Conservation (phyloP, 805 yeast genomes). For the Lipomyces sp. region DNA sequence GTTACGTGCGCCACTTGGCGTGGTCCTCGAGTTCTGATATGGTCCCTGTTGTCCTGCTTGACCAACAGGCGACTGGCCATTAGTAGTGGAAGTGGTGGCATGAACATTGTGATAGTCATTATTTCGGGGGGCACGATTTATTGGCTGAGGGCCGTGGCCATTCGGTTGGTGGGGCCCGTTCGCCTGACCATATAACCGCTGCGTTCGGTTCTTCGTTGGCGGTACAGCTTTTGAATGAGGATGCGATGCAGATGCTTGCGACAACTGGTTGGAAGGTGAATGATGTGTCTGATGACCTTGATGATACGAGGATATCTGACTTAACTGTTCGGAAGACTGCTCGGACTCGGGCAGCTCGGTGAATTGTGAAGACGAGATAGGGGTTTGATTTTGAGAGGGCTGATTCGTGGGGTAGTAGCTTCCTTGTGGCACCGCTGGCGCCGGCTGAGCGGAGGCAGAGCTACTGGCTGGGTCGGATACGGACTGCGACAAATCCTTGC, state of each 20-base stretch:
- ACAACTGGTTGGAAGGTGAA: slow-evolving; percentile 8
- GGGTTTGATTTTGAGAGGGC: slow-evolving; percentile 4
- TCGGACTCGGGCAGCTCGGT: background rate
- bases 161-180: slow-evolving; percentile 16
- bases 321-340: background rate
- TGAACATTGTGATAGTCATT: slow-evolving; percentile 17
- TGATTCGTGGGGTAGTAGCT: background rate
- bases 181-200: slow-evolving; percentile 19
- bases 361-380: background rate
- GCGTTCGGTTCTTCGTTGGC: slow-evolving; percentile 17
- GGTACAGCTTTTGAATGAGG: slow-evolving; percentile 19
- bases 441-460: background rate
- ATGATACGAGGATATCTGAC: slow-evolving; percentile 3
- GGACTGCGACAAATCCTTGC: slow-evolving; percentile 8
- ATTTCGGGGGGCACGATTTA: slow-evolving; percentile 18
- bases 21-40: slow-evolving; percentile 12
- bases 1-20: slow-evolving; percentile 18
- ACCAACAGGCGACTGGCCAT: slow-evolving; percentile 20
- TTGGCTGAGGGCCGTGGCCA: slow-evolving; percentile 5
- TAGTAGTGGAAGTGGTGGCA: slow-evolving; percentile 11
- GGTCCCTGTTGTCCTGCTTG: slow-evolving; percentile 11
- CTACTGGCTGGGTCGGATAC: background rate
- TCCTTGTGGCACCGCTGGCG: slow-evolving; percentile 7
- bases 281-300: slow-evolving; percentile 16
- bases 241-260: background rate